Percentiles rank a stretch among this genome's conserved stretches.
These are phyloP conservation scores for Cryptosporidium xiaoi DNA, from an alignment of 169 alveolate species.

Conservation along the genomic window DNA sequence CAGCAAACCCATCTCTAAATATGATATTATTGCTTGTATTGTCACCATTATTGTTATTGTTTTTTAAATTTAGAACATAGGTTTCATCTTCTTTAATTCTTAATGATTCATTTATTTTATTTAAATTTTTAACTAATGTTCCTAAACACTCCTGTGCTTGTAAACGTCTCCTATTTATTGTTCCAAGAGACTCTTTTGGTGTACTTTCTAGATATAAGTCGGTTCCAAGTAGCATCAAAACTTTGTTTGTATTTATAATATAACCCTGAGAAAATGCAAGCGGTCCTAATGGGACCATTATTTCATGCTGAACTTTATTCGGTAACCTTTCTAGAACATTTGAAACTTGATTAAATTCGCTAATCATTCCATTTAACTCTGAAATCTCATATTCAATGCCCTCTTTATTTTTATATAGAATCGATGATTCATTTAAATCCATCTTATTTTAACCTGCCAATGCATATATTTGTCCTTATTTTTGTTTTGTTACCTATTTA, in stretches of 20 bases:
- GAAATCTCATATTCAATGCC: constrained; percentile 36
- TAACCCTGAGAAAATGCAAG: constrained; percentile 57
- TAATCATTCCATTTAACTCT: constrained; percentile 27
- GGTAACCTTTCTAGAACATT: constrained; percentile 20
- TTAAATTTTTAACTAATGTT: constrained; percentile 19
- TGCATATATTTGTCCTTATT: not conserved
- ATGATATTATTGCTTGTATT: not conserved
- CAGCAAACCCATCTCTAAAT: constrained; percentile 43
- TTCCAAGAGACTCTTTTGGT: constrained; percentile 16
- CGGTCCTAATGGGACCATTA: constrained; percentile 72
- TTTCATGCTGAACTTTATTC: constrained; percentile 51
- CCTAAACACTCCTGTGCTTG: constrained; percentile 56
- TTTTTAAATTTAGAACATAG: no score
- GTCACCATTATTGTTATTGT: not conserved
- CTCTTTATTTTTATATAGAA: constrained; percentile 22
- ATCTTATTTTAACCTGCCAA: not conserved
- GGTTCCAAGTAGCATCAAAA: constrained; percentile 51
- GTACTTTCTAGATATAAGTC: constrained; percentile 64
- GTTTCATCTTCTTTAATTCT: constrained; percentile 20
- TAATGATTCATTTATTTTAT: constrained; percentile 35
- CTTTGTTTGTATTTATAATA: constrained; percentile 50
- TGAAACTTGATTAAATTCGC: constrained; percentile 39
- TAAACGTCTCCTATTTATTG: constrained; percentile 38
- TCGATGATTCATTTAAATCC: constrained; percentile 30
- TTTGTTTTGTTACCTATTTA: not conserved